Conservation (phyloP, 495 filamentous ascomycete genomes). For the Aspergillus nidulans region DNA sequence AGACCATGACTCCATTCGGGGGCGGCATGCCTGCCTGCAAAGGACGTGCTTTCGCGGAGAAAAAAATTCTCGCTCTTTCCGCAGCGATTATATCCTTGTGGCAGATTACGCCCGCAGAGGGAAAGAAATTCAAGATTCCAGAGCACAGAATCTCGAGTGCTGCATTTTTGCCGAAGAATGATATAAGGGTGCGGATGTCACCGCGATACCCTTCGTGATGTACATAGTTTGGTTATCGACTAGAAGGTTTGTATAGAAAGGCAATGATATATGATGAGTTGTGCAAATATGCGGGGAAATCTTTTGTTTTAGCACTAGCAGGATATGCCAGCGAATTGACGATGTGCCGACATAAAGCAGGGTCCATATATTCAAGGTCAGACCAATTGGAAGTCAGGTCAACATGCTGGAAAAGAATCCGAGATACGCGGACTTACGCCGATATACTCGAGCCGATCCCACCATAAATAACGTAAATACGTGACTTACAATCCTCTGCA, state of each 20-base stretch:
- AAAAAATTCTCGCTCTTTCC: constrained; percentile 43
- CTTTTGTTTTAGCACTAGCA: neutral
- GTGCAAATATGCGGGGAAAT: neutral
- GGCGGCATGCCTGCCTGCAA: constrained; percentile 43
- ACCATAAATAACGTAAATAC: constrained; percentile 2
- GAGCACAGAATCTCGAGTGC: constrained; percentile 30
- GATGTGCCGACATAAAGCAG: neutral
- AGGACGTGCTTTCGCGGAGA: constrained; percentile 46
- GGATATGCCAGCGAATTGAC: neutral
- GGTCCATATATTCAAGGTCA: neutral
- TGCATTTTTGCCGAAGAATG: constrained; percentile 32
- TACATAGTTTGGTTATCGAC: constrained; percentile 8
- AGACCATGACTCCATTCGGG: constrained; percentile 41
- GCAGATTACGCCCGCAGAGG: constrained; percentile 44
- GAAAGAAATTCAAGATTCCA: constrained; percentile 26
- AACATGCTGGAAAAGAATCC: constrained; percentile 14
- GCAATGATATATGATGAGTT: neutral
- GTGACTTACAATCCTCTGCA: neutral
- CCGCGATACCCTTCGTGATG: constrained; percentile 16
- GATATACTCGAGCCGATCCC: constrained; percentile 4
- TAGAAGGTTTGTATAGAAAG: neutral
- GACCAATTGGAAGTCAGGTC: neutral
- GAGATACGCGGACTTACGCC: constrained; percentile 9
- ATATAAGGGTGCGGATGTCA: constrained; percentile 35
- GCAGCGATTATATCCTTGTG: constrained; percentile 48